Conservation (phyloP, 495 filamentous ascomycete species). For the Podospora comata region DNA sequence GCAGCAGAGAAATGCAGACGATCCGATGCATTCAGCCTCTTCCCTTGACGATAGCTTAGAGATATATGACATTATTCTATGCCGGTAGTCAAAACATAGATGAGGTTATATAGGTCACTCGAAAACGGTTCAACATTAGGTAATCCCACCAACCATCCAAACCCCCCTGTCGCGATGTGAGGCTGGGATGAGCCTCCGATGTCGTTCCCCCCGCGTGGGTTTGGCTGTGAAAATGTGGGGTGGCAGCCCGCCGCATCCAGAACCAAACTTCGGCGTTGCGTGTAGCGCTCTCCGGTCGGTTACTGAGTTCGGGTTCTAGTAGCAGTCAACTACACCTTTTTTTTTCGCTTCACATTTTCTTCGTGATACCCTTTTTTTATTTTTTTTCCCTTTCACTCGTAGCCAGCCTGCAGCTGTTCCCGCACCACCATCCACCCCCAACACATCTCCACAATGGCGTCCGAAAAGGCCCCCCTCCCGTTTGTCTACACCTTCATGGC, state of each 20-base stretch:
- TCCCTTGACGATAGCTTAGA: neutral
- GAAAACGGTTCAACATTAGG: neutral
- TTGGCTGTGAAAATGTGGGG: slow-evolving; percentile 6
- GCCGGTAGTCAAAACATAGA: neutral
- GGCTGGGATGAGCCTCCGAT: slow-evolving; percentile 18
- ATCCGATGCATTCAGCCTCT: neutral
- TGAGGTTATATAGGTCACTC: too few relatives aligned
- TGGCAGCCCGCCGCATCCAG: neutral
- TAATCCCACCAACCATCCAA: neutral
- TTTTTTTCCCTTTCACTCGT: neutral
- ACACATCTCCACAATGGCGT: slow-evolving; percentile 27
- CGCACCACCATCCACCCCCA: neutral
- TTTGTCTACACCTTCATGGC: slow-evolving; percentile 39
- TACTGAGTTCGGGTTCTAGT: slow-evolving; percentile 13
- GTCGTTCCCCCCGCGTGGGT: slow-evolving; percentile 18
- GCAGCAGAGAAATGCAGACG: neutral
- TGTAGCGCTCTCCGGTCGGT: neutral
- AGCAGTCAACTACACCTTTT: slow-evolving; percentile 3
- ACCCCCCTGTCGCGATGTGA: neutral
- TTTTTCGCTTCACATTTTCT: slow-evolving; percentile 13
- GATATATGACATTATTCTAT: neutral
- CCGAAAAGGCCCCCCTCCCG: slow-evolving; percentile 34
- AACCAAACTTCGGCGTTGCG: slow-evolving; percentile 11
- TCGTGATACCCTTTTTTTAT: slow-evolving; percentile 16
- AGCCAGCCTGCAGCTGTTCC: neutral